Evolutionary conservation across 2,329 filamentous ascomycete species (phyloP), one percentile per base, ranked within the genome.

Genomic region (Decorospora gaudefroyi): DNA sequence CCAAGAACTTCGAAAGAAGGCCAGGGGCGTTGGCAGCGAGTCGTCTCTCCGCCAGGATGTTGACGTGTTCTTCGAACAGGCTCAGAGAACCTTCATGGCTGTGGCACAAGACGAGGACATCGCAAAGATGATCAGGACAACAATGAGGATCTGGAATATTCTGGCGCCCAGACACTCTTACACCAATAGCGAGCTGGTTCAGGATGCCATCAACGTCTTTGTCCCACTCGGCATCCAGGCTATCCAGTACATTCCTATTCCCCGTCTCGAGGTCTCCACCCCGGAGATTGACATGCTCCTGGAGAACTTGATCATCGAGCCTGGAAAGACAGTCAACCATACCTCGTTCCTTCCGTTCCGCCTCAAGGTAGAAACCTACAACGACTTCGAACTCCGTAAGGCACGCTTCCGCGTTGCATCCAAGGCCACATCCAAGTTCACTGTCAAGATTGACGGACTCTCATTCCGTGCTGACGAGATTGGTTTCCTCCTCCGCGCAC

Each of bases 241-340:
- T 2, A 78, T 97, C 21, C 90, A 96, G 66, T 90, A 90, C 70
- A 75, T 97, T 3, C 92, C 92, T 0, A 93, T 97, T 38, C 91
- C 91, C 0, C 85, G 92, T 4, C 72, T 96, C n/a, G 92, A 96
- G 68, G 77, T 96, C 4, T 87, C 88, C 0, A 87, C 86, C 3
- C 91, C 90, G 0, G 84, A 88, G 22, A 78, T 95, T 41, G 91
- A 96, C 59, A 79, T 97, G 4, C 75, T 97, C 1, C 74, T 97
- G 2, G 92, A 97, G 65, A 96, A 95, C 53, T 76, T 97, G 21
- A 87, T 97, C 47, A 78, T 97, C 21, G 89, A 96, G 64, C 92
- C 92, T 0, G 92, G 92, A 5, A 78, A 78, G 44, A 95, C 90
- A 0, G 78, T 95, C 59, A 92, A 96, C 67, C 76, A 86, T 50